These are phyloP conservation scores for Starmerella gropengiesseri DNA, from an alignment of 805 yeast species.

Conservation along the genomic window DNA sequence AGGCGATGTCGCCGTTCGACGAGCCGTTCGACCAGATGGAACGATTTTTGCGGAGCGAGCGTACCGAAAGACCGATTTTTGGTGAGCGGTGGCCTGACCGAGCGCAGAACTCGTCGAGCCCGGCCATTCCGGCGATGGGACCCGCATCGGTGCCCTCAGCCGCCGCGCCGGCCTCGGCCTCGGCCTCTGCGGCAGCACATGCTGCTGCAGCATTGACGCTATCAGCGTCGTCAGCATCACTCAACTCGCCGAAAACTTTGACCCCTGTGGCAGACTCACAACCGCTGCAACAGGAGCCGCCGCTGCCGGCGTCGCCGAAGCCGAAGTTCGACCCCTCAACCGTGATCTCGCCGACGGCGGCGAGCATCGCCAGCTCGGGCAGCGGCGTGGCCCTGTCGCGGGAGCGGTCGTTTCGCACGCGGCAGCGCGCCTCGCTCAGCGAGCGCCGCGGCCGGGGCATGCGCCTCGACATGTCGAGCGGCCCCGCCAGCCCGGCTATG, in stretches of 20 bases:
- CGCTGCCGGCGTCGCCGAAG: neutral
- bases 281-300: no score
- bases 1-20: slow-evolving; percentile 4
- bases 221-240: neutral
- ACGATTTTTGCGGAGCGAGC: slow-evolving; percentile 1
- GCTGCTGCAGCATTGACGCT: neutral
- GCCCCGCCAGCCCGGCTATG: neutral
- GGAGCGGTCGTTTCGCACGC: slow-evolving; percentile 18
- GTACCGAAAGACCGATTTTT: neutral
- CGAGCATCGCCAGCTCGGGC: slow-evolving; percentile 13
- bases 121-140: no score
- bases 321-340: slow-evolving; percentile 14
- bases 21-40: slow-evolving; percentile 5
- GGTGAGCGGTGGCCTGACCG: no score
- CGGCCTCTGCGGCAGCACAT: neutral
- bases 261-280: no score
- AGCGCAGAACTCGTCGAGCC: no score
- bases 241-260: no score
- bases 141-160: no score
- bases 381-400: slow-evolving; percentile 18
- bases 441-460: slow-evolving; percentile 34
- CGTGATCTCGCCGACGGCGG: slow-evolving; percentile 18
- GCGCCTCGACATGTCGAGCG: slow-evolving; percentile 21
- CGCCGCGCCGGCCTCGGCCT: neutral
- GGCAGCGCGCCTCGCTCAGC: slow-evolving; percentile 24